phyloP scores from a whole-genome alignment of 202 grass and related monocot species.

The Saccharum hybrid region DNA sequence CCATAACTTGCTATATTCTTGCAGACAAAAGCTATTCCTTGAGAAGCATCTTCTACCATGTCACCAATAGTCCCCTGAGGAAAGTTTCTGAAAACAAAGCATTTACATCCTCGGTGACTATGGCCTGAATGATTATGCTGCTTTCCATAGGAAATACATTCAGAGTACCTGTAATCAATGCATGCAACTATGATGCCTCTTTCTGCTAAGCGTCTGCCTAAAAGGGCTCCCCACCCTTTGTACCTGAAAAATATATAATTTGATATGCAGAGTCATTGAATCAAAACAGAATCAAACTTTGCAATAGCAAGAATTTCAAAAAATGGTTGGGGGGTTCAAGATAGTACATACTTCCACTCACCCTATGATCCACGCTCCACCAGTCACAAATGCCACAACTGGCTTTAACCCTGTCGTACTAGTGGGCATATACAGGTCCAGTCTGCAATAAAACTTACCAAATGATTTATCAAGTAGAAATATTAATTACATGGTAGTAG shows the following conservation, averaged over 20 bases:
- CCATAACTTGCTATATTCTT: slow-evolving; percentile 83
- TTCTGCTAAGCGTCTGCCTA: slow-evolving; percentile 92
- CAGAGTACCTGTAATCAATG: slow-evolving; percentile 84
- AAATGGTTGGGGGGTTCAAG: slow-evolving; percentile 1
- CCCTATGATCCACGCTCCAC: slow-evolving; percentile 98
- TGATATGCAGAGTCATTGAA: background rate
- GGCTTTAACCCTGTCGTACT: slow-evolving; percentile 54
- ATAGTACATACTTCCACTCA: slow-evolving; percentile 65
- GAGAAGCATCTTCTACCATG: slow-evolving; percentile 91
- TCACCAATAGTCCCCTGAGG: slow-evolving; percentile 90
- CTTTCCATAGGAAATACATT: slow-evolving; percentile 22
- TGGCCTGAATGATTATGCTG: slow-evolving; percentile 9
- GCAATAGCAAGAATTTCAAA: background rate
- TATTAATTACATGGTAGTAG: background rate
- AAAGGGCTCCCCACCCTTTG: slow-evolving; percentile 97
- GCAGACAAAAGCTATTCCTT: slow-evolving; percentile 88
- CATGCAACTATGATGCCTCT: slow-evolving; percentile 93
- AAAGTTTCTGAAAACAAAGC: slow-evolving; percentile 78
- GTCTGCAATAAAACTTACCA: slow-evolving; percentile 50
- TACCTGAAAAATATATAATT: slow-evolving; percentile 56
- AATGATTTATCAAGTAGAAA: slow-evolving; percentile 14
- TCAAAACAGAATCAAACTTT: slow-evolving; percentile 23
- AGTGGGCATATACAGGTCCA: slow-evolving; percentile 87
- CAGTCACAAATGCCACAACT: slow-evolving; percentile 82
- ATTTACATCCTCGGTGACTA: slow-evolving; percentile 34